Percentiles rank a stretch among this genome's conserved stretches.
Evolutionary conservation across 345 rosid genomes (phyloP).

Genomic region (Cochlearia excelsa): DNA sequence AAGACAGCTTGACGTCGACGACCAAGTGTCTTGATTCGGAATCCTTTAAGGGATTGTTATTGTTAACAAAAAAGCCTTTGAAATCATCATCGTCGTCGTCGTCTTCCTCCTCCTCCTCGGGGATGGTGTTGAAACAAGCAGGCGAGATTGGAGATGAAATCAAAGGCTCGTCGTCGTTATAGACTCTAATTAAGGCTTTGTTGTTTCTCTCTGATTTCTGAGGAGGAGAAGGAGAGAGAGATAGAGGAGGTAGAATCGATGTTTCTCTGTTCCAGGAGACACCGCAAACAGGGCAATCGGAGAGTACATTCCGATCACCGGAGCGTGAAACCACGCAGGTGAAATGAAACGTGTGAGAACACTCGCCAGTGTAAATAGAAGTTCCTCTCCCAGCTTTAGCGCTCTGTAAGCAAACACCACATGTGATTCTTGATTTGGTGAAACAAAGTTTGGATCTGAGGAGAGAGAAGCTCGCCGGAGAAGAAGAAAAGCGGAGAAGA

Average conservation of each 20-base stretch:
- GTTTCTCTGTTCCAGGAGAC: constrained; percentile 20
- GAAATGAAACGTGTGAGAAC: constrained; percentile 76
- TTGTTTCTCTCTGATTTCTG: no score
- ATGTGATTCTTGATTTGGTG: constrained; percentile 48
- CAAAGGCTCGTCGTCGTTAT: constrained; percentile 80
- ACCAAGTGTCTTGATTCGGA: constrained; percentile 36
- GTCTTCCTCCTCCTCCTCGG: constrained; percentile 45
- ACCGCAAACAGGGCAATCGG: constrained; percentile 69
- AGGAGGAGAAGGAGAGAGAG: constrained; percentile 32
- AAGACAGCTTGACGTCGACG: constrained; percentile 40
- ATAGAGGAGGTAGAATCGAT: constrained; percentile 48
- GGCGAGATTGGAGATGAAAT: constrained; percentile 50
- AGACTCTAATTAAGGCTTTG: constrained; percentile 44
- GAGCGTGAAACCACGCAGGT: constrained; percentile 58
- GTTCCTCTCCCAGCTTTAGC: constrained; percentile 72
- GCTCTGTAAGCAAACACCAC: constrained; percentile 70
- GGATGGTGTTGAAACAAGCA: constrained; percentile 62
- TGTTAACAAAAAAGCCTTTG: constrained; percentile 49
- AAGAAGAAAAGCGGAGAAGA: constrained; percentile 40
- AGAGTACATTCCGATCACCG: constrained; percentile 31
- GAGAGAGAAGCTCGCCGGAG: constrained; percentile 70
- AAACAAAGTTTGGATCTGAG: constrained; percentile 64
- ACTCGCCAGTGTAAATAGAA: constrained; percentile 88
- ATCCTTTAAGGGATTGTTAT: constrained; percentile 14
- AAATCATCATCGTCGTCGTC: constrained; percentile 63